Evolutionary conservation across 2,329 filamentous ascomycete genomes (phyloP), one percentile per base, ranked within the genome.

Genomic region (Fusarium temperatum): DNA sequence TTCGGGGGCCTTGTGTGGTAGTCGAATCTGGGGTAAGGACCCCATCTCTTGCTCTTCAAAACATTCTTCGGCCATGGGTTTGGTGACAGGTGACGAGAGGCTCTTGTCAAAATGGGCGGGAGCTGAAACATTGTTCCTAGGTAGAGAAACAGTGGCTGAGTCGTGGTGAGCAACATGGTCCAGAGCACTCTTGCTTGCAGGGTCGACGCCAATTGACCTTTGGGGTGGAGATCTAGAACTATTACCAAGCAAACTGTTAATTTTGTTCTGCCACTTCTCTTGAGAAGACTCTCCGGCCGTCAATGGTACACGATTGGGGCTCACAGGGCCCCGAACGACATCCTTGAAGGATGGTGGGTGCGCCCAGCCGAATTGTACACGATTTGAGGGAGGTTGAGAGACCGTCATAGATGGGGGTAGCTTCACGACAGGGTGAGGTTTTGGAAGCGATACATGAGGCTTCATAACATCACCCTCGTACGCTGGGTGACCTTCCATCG

Each of bases 11-110:
- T 87, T 87, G 53, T 87, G 85, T 13, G 93, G 93, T n/a, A 95
- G 83, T 62, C 88, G 89, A 30, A 95, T 90, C 28, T 89, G 87
- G 1, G 93, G 93, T n/a, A 94, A 83, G 13, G 93, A 95, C 8
- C 93, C 93, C 85, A 93, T 93, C 80, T 95, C 92, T 77, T 93
- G 92, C 78, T 94, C 92, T 78, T 94, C 93, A 73, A 95, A 95
- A 73, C 93, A 94, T 70, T 93, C 91, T 72, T 94, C 93, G 11
- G 93, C 92, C 83, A 94, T 92, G 54, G 90, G 90, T 78, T 92
- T 93, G 8, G 90, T 90, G 22, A 86, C 86, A 26, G 87, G 67
- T 80, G 36, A 86, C 85, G 54, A 84, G 83, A 62, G 84, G 53
- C 85, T 84, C 41, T 81, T 81, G 35, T 81, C 80, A 24, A 78